Base-by-base conservation (phyloP, 371 early-diverging fungal genomes). In the Mucor mucedo region DNA sequence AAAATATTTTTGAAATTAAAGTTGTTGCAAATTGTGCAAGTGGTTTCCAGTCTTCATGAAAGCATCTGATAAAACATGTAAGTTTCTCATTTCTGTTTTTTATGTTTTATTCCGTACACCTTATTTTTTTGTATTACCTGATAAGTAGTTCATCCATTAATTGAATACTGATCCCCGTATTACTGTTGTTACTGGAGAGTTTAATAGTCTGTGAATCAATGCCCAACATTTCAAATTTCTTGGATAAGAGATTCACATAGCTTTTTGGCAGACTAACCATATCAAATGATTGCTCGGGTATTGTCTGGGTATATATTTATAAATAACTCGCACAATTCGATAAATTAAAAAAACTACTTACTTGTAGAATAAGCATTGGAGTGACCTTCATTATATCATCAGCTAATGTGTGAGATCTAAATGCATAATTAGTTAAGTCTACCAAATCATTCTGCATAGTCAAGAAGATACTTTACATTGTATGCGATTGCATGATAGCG, bases 281-380 rank as follows among this genome's bases (percentile, higher is more conserved):
- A 9, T 58, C 47, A 53, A 42, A 64, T 8, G 52, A 44, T 53
- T 64, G 39, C 53, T 64, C 44, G 35, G 65, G 65, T 42, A 64
- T 58, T 5, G 58, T 64, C 65, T 64, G 21, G 16, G 16, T 8
- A 47, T 4, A 47, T 47, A 57, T 39, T 48, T 2, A 7, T 8
- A 39, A 39, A 45, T 30, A 58, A 42, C n/a, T 13, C 6, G 11
- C 42, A 42, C 35, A 35, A 6, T 35, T 35, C 21, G 21, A 21
- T 21, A 21, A 21, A 21, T 21, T 35, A 35, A 8, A 35, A 14
- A 1, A 16, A 32, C 7, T 30, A 28, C 40, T 38, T 58, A 58
- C 65, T 39, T 64, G 65, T 3, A 64, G 14, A n/a, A 64, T 64
- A 45, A 64, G 54, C 65, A 64, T 42, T 1, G 65, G 65, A 8